Conservation (phyloP, 257 asterid genomes). For the Paulownia fortunei region DNA sequence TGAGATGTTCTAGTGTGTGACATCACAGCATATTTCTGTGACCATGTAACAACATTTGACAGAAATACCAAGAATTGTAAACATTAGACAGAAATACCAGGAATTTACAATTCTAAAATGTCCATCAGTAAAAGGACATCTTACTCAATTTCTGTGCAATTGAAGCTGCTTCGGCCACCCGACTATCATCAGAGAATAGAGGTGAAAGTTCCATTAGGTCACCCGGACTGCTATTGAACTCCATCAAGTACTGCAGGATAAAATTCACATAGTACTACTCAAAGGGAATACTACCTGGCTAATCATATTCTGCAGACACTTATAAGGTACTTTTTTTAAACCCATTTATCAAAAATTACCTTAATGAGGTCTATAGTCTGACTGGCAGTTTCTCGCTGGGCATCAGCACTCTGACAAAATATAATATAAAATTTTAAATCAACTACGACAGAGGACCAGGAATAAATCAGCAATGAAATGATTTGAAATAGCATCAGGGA, state of each 20-base stretch:
- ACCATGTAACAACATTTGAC: conserved; percentile 17
- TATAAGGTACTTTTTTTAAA: neutral
- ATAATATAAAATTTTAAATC: conserved; percentile 2
- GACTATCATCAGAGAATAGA: conserved; percentile 95
- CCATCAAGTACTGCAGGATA: conserved; percentile 91
- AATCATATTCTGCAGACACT: conserved; percentile 13
- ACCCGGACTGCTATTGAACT: conserved; percentile 96
- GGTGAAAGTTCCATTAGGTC: conserved; percentile 99
- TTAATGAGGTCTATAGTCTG: conserved; percentile 97
- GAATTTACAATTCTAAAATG: neutral
- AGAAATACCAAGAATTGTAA: conserved; percentile 11
- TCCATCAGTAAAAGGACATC: conserved; percentile 36
- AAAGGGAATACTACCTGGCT: conserved; percentile 17
- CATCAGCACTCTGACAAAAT: conserved; percentile 90
- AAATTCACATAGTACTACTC: conserved; percentile 30
- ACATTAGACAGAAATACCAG: conserved; percentile 8
- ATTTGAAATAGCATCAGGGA: conserved; percentile 22
- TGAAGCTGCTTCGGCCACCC: conserved; percentile 99
- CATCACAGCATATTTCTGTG: neutral
- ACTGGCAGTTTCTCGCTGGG: conserved; percentile 97
- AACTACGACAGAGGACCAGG: conserved; percentile 10
- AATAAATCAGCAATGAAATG: conserved; percentile 22
- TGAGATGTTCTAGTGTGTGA: conserved; percentile 15
- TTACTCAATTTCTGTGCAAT: conserved; percentile 97
- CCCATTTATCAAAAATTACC: conserved; percentile 47